Percentiles rank a stretch among this genome's conserved stretches.
phyloP scores from a whole-genome alignment of 192 early-diverging fungal genomes.

The Funneliformis geosporum region DNA sequence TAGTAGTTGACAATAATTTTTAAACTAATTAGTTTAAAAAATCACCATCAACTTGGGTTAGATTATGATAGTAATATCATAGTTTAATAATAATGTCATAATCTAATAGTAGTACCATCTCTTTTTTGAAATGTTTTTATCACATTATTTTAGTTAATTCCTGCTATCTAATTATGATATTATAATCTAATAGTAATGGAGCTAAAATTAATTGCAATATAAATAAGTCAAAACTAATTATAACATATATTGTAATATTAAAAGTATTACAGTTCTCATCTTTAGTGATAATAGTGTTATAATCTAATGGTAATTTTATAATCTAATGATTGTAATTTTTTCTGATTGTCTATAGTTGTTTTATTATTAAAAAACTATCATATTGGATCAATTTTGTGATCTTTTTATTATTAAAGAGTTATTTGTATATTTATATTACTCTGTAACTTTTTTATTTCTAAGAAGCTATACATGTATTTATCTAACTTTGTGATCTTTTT shows the following conservation, averaged over 20 bases:
- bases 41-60: too few relatives aligned
- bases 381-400: background rate
- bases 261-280: too few relatives aligned
- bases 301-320: background rate
- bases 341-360: background rate
- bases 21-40: too few relatives aligned
- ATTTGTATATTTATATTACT: background rate
- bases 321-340: too few relatives aligned
- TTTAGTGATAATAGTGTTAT: too few relatives aligned
- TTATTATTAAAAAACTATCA: background rate
- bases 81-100: slow-evolving; percentile 9
- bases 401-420: slow-evolving; percentile 5
- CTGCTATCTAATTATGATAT: background rate
- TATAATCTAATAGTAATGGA: slow-evolving; percentile 5
- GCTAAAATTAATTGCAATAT: background rate
- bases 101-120: background rate
- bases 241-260: too few relatives aligned
- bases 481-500: background rate
- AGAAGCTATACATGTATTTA: background rate
- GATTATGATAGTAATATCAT: too few relatives aligned
- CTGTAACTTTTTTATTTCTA: background rate
- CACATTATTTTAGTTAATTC: slow-evolving; percentile 2
- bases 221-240: too few relatives aligned
- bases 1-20: too few relatives aligned
- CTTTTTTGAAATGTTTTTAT: background rate